phyloP scores from a whole-genome alignment of 495 filamentous ascomycete genomes.

The Talaromyces proteolyticus region DNA sequence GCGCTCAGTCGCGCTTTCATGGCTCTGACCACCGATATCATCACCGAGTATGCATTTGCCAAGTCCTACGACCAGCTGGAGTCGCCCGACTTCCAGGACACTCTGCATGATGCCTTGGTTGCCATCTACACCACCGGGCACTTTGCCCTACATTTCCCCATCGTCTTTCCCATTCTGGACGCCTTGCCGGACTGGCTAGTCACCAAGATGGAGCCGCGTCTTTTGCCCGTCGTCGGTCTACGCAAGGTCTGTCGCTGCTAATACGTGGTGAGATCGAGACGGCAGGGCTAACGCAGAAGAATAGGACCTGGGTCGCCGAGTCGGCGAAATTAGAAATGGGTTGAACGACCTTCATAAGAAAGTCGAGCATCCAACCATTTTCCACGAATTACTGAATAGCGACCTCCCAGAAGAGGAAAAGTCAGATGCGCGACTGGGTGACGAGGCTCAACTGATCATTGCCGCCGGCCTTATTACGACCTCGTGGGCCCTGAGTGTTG shows the following conservation, averaged over 20 bases:
- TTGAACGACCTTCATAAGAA: background rate
- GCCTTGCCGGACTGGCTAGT: constrained; percentile 12
- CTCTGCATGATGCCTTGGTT: background rate
- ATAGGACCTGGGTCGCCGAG: background rate
- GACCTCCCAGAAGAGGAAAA: constrained; percentile 17
- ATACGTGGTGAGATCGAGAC: no score
- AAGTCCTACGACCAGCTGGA: constrained; percentile 6
- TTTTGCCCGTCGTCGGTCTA: constrained; percentile 1
- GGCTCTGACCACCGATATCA: constrained; percentile 31
- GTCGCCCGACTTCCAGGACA: constrained; percentile 2
- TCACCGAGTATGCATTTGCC: constrained; percentile 35
- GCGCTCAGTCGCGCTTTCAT: constrained; percentile 12
- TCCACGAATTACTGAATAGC: constrained; percentile 26
- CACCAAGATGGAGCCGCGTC: constrained; percentile 16
- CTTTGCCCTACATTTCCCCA: constrained; percentile 5
- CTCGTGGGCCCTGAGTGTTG: constrained; percentile 4
- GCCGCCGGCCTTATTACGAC: constrained; percentile 35
- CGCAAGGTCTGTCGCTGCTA: background rate
- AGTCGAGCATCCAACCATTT: constrained; percentile 23
- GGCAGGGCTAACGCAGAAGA: no score
- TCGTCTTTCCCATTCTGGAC: constrained; percentile 5
- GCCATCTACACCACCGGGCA: constrained; percentile 4
- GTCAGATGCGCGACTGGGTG: constrained; percentile 17
- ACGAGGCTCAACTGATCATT: constrained; percentile 30
- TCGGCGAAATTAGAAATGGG: background rate